Evolutionary conservation across 176 grass and related monocot genomes (phyloP).

Genomic region (Hsuehochloa calcarea): DNA sequence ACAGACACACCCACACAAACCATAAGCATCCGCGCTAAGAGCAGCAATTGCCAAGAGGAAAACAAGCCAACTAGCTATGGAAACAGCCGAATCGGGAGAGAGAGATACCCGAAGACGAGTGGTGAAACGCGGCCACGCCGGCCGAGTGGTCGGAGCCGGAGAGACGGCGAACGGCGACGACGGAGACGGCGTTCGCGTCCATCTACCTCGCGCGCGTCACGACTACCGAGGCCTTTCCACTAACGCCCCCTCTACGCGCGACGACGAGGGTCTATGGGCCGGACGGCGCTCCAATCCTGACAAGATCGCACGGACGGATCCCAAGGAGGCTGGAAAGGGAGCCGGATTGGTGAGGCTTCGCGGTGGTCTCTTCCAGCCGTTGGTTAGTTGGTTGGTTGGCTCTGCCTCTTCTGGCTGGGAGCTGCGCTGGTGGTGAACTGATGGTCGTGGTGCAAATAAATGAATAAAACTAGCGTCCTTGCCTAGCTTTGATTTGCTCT

Average conservation of each 20-base stretch:
- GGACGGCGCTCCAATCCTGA: not conserved
- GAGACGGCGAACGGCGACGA: conserved; percentile 59
- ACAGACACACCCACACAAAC: not conserved
- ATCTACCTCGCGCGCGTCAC: conserved; percentile 28
- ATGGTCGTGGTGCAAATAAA: conserved; percentile 20
- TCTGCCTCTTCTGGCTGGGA: conserved; percentile 28
- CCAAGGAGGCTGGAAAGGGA: conserved; percentile 17
- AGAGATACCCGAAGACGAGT: conserved; percentile 56
- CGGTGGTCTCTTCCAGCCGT: conserved; percentile 39
- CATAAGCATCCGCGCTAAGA: conserved; percentile 7
- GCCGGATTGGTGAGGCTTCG: conserved; percentile 21
- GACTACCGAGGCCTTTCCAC: not conserved
- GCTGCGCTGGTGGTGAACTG: conserved; percentile 7
- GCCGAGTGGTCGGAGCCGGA: conserved; percentile 40
- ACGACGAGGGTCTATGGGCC: conserved; percentile 25
- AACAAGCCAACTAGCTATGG: not conserved
- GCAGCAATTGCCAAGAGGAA: not conserved
- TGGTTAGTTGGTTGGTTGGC: conserved; percentile 32
- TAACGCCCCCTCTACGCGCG: not conserved
- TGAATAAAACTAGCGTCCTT: not conserved
- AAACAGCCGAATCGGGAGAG: not conserved
- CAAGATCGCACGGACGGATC: conserved; percentile 34
- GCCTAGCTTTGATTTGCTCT: conserved; percentile 12
- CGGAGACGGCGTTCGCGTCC: conserved; percentile 57
- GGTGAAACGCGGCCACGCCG: conserved; percentile 50